These are phyloP conservation scores for Eimeria sp. DNA, from an alignment of 169 alveolate genomes.

Conservation along the genomic window DNA sequence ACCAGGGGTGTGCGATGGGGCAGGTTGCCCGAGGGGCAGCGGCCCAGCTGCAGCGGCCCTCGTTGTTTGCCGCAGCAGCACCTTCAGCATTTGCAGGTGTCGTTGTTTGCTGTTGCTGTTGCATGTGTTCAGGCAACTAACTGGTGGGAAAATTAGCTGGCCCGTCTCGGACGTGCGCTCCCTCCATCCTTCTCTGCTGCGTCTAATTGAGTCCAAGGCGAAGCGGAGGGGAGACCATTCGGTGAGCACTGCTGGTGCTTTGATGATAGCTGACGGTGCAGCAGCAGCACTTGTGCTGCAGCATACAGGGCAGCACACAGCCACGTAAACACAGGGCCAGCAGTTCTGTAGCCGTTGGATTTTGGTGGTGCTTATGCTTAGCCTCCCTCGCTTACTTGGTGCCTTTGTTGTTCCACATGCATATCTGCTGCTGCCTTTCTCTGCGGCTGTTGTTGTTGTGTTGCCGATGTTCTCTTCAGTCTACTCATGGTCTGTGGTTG, in stretches of 20 bases:
- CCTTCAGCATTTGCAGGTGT: background rate
- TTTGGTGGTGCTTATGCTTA: background rate
- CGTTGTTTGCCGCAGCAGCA: background rate
- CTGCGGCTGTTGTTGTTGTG: conserved; percentile 29
- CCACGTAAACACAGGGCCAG: background rate
- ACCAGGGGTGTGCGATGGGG: too few relatives aligned
- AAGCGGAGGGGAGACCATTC: conserved; percentile 77
- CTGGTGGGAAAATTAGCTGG: conserved; percentile 82
- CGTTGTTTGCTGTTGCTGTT: background rate
- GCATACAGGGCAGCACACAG: background rate
- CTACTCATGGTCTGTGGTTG: conserved; percentile 58
- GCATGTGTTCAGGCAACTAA: conserved; percentile 73
- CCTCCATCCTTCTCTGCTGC: conserved; percentile 72
- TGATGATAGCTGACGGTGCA: background rate
- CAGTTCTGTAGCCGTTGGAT: background rate
- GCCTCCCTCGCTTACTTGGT: background rate
- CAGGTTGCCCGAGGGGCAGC: too few relatives aligned
- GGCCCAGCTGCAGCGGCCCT: background rate
- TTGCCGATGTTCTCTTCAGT: conserved; percentile 45
- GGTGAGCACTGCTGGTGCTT: conserved; percentile 14
- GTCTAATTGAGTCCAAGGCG: conserved; percentile 60
- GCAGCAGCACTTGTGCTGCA: background rate
- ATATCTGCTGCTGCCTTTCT: background rate
- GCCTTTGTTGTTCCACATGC: background rate
- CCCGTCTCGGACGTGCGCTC: conserved; percentile 80